These are phyloP conservation scores for Xylaria sp. DNA, from an alignment of 2,329 filamentous ascomycete species.

Conservation along the genomic window DNA sequence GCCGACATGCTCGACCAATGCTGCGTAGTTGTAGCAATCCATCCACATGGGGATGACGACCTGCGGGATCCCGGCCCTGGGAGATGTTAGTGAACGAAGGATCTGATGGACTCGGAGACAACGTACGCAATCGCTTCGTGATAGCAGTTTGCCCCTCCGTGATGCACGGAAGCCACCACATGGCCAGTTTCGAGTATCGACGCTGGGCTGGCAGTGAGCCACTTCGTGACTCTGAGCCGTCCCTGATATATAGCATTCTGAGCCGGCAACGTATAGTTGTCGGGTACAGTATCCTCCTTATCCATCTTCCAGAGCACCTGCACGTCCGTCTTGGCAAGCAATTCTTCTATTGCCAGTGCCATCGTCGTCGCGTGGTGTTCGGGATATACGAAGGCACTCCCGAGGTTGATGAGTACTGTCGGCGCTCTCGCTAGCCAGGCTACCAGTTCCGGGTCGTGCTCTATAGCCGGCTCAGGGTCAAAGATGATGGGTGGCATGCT, in stretches of 20 bases:
- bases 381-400: slow-evolving; percentile 33
- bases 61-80: slow-evolving; percentile 36
- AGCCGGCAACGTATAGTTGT: slow-evolving; percentile 31
- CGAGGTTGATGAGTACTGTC: slow-evolving; percentile 43
- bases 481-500: slow-evolving; percentile 39
- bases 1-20: slow-evolving; percentile 34
- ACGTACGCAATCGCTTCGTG: slow-evolving; percentile 40
- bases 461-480: slow-evolving; percentile 32
- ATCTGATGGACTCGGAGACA: not conserved
- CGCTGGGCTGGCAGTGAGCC: slow-evolving; percentile 38
- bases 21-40: slow-evolving; percentile 37
- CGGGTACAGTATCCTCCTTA: slow-evolving; percentile 25
- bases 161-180: slow-evolving; percentile 40
- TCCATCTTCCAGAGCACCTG: slow-evolving; percentile 41
- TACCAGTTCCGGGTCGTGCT: slow-evolving; percentile 38
- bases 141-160: slow-evolving; percentile 43
- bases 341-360: slow-evolving; percentile 37
- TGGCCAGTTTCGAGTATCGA: slow-evolving; percentile 40
- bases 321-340: slow-evolving; percentile 31
- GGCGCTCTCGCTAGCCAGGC: slow-evolving; percentile 39
- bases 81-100: not conserved
- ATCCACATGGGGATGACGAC: slow-evolving; percentile 38
- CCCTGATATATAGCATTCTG: slow-evolving; percentile 30
- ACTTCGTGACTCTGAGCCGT: slow-evolving; percentile 35
- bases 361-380: slow-evolving; percentile 36